Conservation (phyloP, 1,284 basidiomycete species). For the Inonotus obliquus region DNA sequence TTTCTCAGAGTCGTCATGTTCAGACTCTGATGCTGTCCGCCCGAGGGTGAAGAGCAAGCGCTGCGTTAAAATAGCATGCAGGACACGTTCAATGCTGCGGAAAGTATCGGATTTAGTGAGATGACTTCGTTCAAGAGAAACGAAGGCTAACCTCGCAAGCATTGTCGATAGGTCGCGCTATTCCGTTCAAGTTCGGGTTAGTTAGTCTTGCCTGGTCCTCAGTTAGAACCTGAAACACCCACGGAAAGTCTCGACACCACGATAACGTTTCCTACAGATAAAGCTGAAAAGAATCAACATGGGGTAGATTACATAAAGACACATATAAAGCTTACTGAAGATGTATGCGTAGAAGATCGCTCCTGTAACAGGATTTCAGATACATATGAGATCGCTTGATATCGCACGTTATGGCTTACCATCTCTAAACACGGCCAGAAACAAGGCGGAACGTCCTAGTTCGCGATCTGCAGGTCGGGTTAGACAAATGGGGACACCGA, state of each 20-base stretch:
- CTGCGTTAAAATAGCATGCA: conserved; percentile 1
- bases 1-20: background rate
- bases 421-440: background rate
- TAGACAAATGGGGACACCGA: background rate
- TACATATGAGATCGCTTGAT: background rate
- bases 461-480: background rate
- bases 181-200: background rate
- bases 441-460: background rate
- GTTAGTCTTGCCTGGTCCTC: background rate
- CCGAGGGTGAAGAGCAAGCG: conserved; percentile 1
- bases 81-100: conserved; percentile 4
- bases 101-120: background rate
- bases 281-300: background rate
- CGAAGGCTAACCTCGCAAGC: background rate
- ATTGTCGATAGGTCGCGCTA: conserved; percentile 7
- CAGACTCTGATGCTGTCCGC: background rate
- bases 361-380: background rate
- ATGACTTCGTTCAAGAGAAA: background rate
- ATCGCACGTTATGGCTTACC: background rate
- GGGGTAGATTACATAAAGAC: background rate
- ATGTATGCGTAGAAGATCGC: conserved; percentile 10
- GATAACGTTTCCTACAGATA: conserved; percentile 6
- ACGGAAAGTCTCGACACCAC: conserved; percentile 3
- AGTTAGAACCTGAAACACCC: background rate
- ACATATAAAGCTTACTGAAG: background rate